Base-by-base conservation (phyloP, 768 basidiomycete genomes). In the Leccinellum rugosiceps region DNA sequence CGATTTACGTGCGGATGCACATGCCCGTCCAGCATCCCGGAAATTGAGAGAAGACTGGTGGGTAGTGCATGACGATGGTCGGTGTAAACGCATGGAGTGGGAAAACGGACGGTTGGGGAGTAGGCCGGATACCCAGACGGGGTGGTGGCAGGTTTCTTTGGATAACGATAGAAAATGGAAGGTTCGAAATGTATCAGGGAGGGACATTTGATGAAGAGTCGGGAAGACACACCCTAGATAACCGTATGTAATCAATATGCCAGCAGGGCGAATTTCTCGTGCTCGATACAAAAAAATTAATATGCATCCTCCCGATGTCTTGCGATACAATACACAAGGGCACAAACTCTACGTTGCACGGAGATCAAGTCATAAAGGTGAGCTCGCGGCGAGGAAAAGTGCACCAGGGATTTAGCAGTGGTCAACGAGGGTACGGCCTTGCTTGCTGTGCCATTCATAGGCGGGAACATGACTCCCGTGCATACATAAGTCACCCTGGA, bases 401-500 rank as follows among this genome's bases (percentile, higher is more conserved):
- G 31, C 34, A 49, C 58, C 55, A 49, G 47, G 50, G 25, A 57
- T 34, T 56, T 47, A 21, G 38, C 34, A 21, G 53, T 53, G 47
- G 55, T 55, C 60, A 62, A 60, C 53, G 58, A 64, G 65, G 63
- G 59, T 60, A 45, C 34, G 25, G 56, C 52, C 59, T 50, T 45
- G 21, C 57, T 56, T 66, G 69, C 67, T 61, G 65, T 65, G 61
- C 53, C 50, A 47, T 58, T 56, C 59, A 60, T 50, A 51, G 56
- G 49, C 52, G 52, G 57, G 43, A 52, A 54, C 35, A 41, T 56
- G 30, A 28, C 43, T 57, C 48, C 52, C 60, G 54, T 53, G 50
- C 52, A 67, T 67, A 70, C 67, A 64, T 62, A 70, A 65, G 56
- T 61, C 59, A 53, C 45, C 56, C 58, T 58, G 53, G 28, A 9